Percentiles rank a stretch among this genome's conserved stretches.
These are phyloP conservation scores for Exophiala sideris DNA, from an alignment of 2,329 filamentous ascomycete species.

Conservation along the genomic window DNA sequence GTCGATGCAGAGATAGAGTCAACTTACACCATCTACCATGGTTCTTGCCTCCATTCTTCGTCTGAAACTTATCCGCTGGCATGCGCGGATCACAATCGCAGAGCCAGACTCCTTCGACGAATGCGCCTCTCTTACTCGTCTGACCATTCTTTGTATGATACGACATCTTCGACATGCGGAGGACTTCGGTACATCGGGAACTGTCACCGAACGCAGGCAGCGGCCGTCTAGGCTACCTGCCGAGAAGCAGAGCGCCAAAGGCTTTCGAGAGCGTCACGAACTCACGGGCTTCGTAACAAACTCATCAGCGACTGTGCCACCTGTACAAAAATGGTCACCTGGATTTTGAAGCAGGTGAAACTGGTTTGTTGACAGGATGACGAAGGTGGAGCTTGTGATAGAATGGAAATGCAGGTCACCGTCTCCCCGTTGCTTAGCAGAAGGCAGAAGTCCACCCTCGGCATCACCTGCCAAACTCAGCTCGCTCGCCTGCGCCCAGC, in stretches of 20 bases:
- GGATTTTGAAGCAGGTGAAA: not conserved
- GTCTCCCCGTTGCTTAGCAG: too few relatives aligned
- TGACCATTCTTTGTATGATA: constrained; percentile 24
- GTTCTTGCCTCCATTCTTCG: constrained; percentile 57
- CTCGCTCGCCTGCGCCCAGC: not conserved
- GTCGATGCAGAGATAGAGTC: not conserved
- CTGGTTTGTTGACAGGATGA: constrained; percentile 17
- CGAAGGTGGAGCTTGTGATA: constrained; percentile 9
- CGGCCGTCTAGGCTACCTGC: not conserved
- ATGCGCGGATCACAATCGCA: constrained; percentile 56
- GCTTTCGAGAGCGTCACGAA: too few relatives aligned
- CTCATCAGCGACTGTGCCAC: not conserved
- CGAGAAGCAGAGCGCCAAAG: too few relatives aligned
- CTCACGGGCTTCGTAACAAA: too few relatives aligned
- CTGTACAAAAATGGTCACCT: not conserved
- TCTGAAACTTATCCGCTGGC: constrained; percentile 54
- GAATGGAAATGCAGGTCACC: not conserved
- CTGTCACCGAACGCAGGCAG: too few relatives aligned
- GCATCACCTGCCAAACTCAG: not conserved
- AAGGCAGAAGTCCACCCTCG: not conserved
- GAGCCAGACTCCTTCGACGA: constrained; percentile 46
- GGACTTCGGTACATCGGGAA: too few relatives aligned
- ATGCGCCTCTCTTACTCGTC: constrained; percentile 36
- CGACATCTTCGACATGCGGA: constrained; percentile 16
- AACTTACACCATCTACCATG: constrained; percentile 52